Base-by-base conservation (phyloP, 192 early-diverging fungal genomes). In the Lobosporangium transversale region DNA sequence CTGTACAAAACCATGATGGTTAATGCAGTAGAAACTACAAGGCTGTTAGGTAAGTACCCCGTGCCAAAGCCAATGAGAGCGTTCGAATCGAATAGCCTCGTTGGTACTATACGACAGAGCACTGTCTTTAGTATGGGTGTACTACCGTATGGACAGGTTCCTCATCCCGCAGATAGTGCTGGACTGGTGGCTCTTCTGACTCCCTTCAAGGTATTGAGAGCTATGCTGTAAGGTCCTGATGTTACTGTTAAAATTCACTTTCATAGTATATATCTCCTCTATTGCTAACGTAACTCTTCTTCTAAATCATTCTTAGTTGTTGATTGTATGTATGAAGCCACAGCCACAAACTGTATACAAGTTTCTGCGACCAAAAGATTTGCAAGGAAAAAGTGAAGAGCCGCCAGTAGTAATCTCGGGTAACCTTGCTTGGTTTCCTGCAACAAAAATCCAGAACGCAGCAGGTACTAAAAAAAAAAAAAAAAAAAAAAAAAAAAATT, bases 1-100 rank as follows among this genome's bases (percentile, higher is more conserved):
- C 64, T 88, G 21, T 85, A 88, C 63, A 86, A 86, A 45, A 71
- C 86, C 1, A 82, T 88, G 59, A 83, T 88, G 82, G 85, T 88
- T 11, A 84, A 86, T 49, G 85, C 82, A 21, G 83, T 81, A 9
- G 84, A 85, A 51, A 88, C 87, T 6, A 86, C 80, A 6, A 70
- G 85, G 45, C 79, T 88, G 12, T 45, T 88, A 15, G 87, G 87
- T 43, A 68, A 86, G 58, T 88, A 88, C 35, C 85, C 79, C 40
- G 43, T 47, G 6, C 59, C 64, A 36, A 88, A 85, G 53, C 58
- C 50, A 2, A 27, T 35, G n/a, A 50, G 58, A 56, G 59, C 60
- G 2, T 51, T 23, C 12, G 69, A 66, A 18, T 26, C 12, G 5
- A 30, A 50, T 23, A 53, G 49, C 24, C 32, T 36, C 23, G 2